Conservation (phyloP, 1,284 basidiomycete genomes). For the Ustilago curta region DNA sequence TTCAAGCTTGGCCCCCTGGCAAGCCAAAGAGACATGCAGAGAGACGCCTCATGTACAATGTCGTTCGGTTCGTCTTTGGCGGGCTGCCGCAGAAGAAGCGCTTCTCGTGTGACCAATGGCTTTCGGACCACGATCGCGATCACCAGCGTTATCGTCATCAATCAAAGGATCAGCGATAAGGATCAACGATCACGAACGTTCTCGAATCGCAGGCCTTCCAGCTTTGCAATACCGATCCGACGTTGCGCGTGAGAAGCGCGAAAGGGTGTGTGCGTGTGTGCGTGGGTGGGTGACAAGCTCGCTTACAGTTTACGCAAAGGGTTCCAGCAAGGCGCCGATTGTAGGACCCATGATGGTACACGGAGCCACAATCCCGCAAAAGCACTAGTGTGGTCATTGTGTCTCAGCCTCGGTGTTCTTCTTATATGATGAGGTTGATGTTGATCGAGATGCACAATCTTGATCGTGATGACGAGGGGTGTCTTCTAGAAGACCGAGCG, state of each 20-base stretch:
- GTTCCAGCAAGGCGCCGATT: conserved; percentile 7
- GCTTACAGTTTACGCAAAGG: conserved; percentile 5
- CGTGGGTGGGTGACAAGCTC: conserved; percentile 16
- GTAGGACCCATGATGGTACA: not conserved
- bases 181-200: not conserved
- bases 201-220: not conserved
- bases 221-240: conserved; percentile 1
- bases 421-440: not conserved
- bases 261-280: not conserved
- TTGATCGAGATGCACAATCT: too few species aligned
- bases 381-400: not conserved
- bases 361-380: conserved; percentile 3
- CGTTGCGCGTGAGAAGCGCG: not conserved
- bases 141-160: not conserved
- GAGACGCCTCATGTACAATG: conserved; percentile 6
- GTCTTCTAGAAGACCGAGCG: too few species aligned
- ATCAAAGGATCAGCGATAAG: not conserved
- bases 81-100: not conserved
- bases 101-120: not conserved
- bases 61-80: not conserved
- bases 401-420: not conserved
- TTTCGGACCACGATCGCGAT: not conserved
- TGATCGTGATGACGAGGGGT: too few species aligned
- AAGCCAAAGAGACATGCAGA: not conserved
- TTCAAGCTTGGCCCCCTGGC: too few species aligned